A percentile compares a stretch with the other conserved stretches of the same genome.
Evolutionary conservation across 805 yeast genomes (phyloP).

Genomic region (Suhomyces sp.): DNA sequence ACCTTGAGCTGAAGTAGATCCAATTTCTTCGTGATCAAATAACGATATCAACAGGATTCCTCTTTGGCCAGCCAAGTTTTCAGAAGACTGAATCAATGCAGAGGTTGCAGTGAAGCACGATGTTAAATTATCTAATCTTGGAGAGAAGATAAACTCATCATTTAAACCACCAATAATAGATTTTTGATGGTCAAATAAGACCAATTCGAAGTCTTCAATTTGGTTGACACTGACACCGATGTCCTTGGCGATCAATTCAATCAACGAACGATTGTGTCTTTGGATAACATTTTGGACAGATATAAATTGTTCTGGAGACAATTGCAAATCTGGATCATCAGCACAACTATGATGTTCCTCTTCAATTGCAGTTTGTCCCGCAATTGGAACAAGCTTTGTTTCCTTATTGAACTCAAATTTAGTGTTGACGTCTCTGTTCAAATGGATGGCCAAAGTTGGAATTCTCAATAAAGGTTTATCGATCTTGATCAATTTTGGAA

Average conservation of each 20-base stretch:
- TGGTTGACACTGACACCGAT: constrained; percentile 49
- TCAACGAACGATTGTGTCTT: constrained; percentile 75
- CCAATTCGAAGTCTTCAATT: constrained; percentile 87
- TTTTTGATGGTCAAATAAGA: constrained; percentile 81
- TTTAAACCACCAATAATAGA: constrained; percentile 84
- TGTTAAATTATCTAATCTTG: constrained; percentile 86
- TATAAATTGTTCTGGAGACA: constrained; percentile 55
- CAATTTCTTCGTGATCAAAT: constrained; percentile 96
- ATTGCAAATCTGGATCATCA: constrained; percentile 48
- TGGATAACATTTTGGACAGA: constrained; percentile 62
- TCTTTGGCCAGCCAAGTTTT: constrained; percentile 42
- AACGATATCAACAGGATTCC: constrained; percentile 75
- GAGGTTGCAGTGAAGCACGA: constrained; percentile 79
- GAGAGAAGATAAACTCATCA: constrained; percentile 88
- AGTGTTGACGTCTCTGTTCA: constrained; percentile 70
- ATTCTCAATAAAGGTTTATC: constrained; percentile 83
- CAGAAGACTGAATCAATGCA: constrained; percentile 61
- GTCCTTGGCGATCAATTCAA: constrained; percentile 68
- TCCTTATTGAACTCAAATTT: constrained; percentile 90
- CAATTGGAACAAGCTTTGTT: constrained; percentile 80
- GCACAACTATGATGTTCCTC: constrained; percentile 40
- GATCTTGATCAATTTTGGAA: constrained; percentile 72
- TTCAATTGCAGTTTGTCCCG: constrained; percentile 50
- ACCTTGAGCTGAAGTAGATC: constrained; percentile 93
- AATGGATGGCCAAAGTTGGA: constrained; percentile 92